Evolutionary conservation across 2,329 filamentous ascomycete species (phyloP).

Genomic region (Colletotrichum sp.): DNA sequence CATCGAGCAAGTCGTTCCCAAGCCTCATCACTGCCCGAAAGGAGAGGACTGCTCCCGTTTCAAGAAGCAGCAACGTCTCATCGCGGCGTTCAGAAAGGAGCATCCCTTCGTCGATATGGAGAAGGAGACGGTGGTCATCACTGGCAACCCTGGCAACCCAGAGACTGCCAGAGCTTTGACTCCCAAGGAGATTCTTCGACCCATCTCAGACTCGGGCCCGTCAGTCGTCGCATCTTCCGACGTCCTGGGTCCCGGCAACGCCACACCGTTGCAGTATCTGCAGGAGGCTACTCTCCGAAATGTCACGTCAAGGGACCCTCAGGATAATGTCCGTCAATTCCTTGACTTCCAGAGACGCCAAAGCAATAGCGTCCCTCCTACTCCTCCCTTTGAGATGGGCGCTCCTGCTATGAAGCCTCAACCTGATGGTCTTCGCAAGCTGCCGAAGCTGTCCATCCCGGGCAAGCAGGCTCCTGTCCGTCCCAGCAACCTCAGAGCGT

Average conservation of each 20-base stretch:
- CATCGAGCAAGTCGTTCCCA: slow-evolving; percentile 87
- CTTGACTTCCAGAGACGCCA: slow-evolving; percentile 78
- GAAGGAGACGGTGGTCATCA: slow-evolving; percentile 74
- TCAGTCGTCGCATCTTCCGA: slow-evolving; percentile 93
- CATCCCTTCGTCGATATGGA: slow-evolving; percentile 70
- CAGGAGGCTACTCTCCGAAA: slow-evolving; percentile 75
- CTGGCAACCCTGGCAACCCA: slow-evolving; percentile 80
- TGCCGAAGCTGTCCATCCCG: slow-evolving; percentile 69
- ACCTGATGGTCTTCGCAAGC: slow-evolving; percentile 59
- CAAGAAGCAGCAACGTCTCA: slow-evolving; percentile 77
- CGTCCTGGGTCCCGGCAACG: slow-evolving; percentile 72
- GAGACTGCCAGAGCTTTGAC: slow-evolving; percentile 64
- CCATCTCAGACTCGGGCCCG: slow-evolving; percentile 75
- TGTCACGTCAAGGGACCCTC: slow-evolving; percentile 76
- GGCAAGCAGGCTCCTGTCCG: slow-evolving; percentile 34
- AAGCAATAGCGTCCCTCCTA: slow-evolving; percentile 64
- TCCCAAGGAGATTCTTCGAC: slow-evolving; percentile 61
- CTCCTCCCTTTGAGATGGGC: slow-evolving; percentile 69
- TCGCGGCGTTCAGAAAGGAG: slow-evolving; percentile 76
- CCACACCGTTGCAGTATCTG: slow-evolving; percentile 70
- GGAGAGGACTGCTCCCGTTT: slow-evolving; percentile 86
- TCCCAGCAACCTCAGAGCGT: slow-evolving; percentile 29
- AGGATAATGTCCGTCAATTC: slow-evolving; percentile 93
- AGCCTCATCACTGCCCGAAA: slow-evolving; percentile 82
- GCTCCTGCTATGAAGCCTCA: slow-evolving; percentile 52